Percentiles rank a stretch among this genome's conserved stretches.
phyloP scores from a whole-genome alignment of 306 rosid genomes.

The Fagus crenata region DNA sequence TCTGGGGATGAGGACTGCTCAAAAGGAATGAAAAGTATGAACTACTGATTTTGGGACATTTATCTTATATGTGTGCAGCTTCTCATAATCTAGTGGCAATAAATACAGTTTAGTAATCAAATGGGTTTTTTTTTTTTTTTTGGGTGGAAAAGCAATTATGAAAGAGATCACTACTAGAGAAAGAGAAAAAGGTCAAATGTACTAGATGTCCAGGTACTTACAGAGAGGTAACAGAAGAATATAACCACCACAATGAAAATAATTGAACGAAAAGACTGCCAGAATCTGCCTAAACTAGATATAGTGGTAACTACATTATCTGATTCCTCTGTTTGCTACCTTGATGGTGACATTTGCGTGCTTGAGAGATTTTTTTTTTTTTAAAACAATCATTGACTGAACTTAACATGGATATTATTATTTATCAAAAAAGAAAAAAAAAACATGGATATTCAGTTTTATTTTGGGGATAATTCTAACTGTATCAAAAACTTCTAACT shows the following conservation, averaged over 20 bases:
- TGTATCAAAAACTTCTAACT: neutral
- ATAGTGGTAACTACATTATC: neutral
- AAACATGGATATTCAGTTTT: neutral
- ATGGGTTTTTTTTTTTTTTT: neutral
- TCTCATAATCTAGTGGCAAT: neutral
- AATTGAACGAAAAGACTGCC: neutral
- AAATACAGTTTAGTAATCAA: slow-evolving; percentile 2
- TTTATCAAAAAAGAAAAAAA: too few species aligned
- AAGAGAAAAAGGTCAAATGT: neutral
- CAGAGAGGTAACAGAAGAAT: neutral
- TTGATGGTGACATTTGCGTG: neutral
- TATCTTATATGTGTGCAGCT: neutral
- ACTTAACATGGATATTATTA: neutral
- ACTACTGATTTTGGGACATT: neutral
- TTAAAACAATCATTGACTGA: neutral
- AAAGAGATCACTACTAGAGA: neutral
- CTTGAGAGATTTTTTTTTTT: neutral
- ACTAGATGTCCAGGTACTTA: neutral
- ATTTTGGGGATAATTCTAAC: neutral
- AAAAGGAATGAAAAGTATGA: slow-evolving; percentile 58
- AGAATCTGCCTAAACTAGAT: neutral
- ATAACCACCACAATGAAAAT: neutral
- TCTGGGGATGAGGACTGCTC: slow-evolving; percentile 47
- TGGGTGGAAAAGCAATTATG: neutral
- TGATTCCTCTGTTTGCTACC: neutral